These are phyloP conservation scores for Lasiodiplodia gonubiensis DNA, from an alignment of 2,329 filamentous ascomycete genomes.

Conservation along the genomic window DNA sequence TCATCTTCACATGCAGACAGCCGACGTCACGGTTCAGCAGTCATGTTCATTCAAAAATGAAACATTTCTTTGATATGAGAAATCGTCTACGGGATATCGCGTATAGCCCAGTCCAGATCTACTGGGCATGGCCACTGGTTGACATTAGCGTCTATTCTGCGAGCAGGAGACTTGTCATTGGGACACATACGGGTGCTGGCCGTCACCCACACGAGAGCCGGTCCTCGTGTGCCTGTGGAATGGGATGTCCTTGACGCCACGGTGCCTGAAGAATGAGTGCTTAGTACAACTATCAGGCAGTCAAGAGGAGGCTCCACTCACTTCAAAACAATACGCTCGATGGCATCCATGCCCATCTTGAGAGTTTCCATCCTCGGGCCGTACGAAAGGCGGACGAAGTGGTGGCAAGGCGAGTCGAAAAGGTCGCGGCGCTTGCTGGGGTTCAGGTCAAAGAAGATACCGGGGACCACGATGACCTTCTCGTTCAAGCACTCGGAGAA, in stretches of 20 bases:
- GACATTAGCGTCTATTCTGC: not conserved
- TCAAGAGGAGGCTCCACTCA: constrained; percentile 34
- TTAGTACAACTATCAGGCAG: not conserved
- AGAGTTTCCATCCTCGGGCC: constrained; percentile 49
- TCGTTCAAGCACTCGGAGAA: constrained; percentile 92
- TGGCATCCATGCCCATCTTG: constrained; percentile 48
- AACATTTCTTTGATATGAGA: not conserved
- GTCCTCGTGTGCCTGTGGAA: constrained; percentile 10
- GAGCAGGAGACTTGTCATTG: too few species aligned
- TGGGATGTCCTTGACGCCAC: constrained; percentile 10
- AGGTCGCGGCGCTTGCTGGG: constrained; percentile 86
- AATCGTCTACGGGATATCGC: constrained; percentile 15
- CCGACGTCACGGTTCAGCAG: not conserved
- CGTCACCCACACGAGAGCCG: constrained; percentile 11
- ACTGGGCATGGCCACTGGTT: constrained; percentile 10
- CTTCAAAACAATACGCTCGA: constrained; percentile 49
- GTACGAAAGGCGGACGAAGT: constrained; percentile 50
- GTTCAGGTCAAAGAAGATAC: constrained; percentile 98
- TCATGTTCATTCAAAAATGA: not conserved
- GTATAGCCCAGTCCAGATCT: not conserved
- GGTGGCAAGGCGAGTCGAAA: constrained; percentile 91
- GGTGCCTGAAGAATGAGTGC: not conserved
- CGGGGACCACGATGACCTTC: constrained; percentile 95
- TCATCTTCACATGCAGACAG: not conserved
- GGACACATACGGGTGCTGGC: constrained; percentile 7